Evolutionary conservation across 495 filamentous ascomycete species (phyloP).

Genomic region (Penicillium daleae): DNA sequence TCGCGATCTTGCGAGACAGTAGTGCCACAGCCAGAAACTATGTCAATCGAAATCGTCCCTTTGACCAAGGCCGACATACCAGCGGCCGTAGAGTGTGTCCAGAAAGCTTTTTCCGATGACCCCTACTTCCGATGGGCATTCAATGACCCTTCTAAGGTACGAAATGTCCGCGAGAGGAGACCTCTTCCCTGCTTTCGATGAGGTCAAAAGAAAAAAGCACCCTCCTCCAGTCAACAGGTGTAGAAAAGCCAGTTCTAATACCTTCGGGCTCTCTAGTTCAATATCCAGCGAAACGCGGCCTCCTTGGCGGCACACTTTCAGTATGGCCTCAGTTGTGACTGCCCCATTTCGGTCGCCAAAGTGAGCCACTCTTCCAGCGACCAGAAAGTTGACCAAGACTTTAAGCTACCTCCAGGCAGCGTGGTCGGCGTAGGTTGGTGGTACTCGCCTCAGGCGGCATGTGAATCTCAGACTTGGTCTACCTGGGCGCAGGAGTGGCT

Average conservation of each 20-base stretch:
- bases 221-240: neutral
- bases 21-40: conserved; percentile 35
- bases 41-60: conserved; percentile 60
- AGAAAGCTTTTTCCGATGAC: conserved; percentile 65
- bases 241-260: too few relatives aligned
- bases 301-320: conserved; percentile 65
- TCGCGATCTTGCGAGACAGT: conserved; percentile 21
- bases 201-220: neutral
- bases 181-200: too few relatives aligned
- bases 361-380: conserved; percentile 23
- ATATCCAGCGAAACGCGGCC: conserved; percentile 58
- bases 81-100: conserved; percentile 59
- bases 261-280: conserved; percentile 45
- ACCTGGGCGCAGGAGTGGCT: conserved; percentile 60
- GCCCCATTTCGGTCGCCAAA: conserved; percentile 67
- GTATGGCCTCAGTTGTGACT: conserved; percentile 62
- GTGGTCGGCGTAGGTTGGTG: conserved; percentile 69
- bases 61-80: conserved; percentile 63
- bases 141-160: conserved; percentile 55
- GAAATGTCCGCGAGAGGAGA: too few relatives aligned
- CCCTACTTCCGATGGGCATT: conserved; percentile 69
- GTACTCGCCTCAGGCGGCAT: conserved; percentile 53
- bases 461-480: conserved; percentile 51
- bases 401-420: conserved; percentile 22
- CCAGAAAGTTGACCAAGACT: conserved; percentile 20